Evolutionary conservation across 805 yeast species (phyloP), one percentile per base, ranked within the genome.

Genomic region (Blastobotrys americana): DNA sequence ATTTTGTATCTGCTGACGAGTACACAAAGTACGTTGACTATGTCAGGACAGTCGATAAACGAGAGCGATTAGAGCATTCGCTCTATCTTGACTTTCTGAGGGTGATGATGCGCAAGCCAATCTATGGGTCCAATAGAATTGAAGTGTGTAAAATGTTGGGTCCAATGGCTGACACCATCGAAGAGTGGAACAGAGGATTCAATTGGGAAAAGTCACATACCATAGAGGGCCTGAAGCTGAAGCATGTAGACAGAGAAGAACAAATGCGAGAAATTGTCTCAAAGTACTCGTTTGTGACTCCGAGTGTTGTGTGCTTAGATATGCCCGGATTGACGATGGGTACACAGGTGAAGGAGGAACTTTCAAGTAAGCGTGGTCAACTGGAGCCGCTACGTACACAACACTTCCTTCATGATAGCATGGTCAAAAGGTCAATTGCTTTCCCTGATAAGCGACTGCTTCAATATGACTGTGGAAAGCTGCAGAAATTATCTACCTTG

Each of bases 381-480:
- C 25, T 5, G 9, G n/a, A 33, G 18, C 31, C 40, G 2, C 44
- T 45, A 10, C 36, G 47, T 10, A 23, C 18, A 35, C 44, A 50
- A 15, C 37, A 40, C n/a, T 84, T 78, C 10, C 81, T 87, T 66
- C 96, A 87, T 59, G 79, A 81, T 48, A 66, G 90, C 1, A 97
- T 90, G 62, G 83, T 87, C 13, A 84, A 87, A 55, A 67, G 87
- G 39, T 82, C 96, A 0, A 86, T 93, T 55, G 96, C 95, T 15
- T 94, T 93, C 62, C 99, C 99, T 0, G 98, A 93, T 60, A 93
- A 89, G 61, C 80, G 93, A 10, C 68, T 93, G 47, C 65, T 93
- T 45, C 95, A 93, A 60, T 93, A 84, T 61, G 99, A 93, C 63
- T 93, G 98, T 70, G 99, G 99, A 47, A 93, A 93, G 63, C 70